Percentiles rank a stretch among this genome's conserved stretches.
phyloP scores from a whole-genome alignment of 2,329 filamentous ascomycete genomes.

The Cyphellophora europaea region DNA sequence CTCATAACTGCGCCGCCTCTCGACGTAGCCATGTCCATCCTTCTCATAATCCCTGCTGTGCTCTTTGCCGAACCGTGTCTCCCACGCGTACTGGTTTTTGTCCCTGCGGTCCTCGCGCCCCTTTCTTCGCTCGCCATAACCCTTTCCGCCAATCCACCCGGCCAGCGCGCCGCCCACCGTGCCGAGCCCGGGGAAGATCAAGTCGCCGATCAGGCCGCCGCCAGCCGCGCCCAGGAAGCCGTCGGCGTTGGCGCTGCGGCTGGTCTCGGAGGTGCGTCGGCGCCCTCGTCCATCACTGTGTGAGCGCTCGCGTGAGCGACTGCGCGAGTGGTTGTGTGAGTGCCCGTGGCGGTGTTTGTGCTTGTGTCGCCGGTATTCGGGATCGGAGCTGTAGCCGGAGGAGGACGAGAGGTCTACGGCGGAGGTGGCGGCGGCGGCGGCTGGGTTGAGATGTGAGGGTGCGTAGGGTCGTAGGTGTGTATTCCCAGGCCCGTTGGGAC shows the following conservation, averaged over 20 bases:
- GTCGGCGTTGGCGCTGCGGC: conserved; percentile 16
- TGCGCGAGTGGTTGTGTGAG: neutral
- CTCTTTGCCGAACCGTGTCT: conserved; percentile 8
- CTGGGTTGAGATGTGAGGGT: conserved; percentile 1
- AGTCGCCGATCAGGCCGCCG: conserved; percentile 18
- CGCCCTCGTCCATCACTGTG: conserved; percentile 5
- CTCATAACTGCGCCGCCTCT: neutral
- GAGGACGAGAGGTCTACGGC: too few species aligned
- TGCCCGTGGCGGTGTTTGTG: conserved; percentile 1
- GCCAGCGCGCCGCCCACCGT: conserved; percentile 19
- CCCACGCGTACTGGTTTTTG: conserved; percentile 17
- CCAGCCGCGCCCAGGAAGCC: conserved; percentile 18
- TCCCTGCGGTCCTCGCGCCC: conserved; percentile 15
- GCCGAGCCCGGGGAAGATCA: conserved; percentile 19
- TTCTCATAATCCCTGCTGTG: neutral
- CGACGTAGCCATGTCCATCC: neutral
- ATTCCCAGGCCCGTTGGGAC: conserved; percentile 1
- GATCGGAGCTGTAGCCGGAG: conserved; percentile 17
- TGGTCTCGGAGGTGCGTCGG: conserved; percentile 10
- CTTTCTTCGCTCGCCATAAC: conserved; percentile 19
- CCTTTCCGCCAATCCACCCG: conserved; percentile 19
- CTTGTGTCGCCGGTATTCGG: conserved; percentile 16
- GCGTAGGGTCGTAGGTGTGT: conserved; percentile 2
- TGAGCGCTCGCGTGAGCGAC: neutral
- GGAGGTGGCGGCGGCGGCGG: conserved; percentile 1